Evolutionary conservation across 768 basidiomycete species (phyloP).

Genomic region (Macrolepiota albuminosa): DNA sequence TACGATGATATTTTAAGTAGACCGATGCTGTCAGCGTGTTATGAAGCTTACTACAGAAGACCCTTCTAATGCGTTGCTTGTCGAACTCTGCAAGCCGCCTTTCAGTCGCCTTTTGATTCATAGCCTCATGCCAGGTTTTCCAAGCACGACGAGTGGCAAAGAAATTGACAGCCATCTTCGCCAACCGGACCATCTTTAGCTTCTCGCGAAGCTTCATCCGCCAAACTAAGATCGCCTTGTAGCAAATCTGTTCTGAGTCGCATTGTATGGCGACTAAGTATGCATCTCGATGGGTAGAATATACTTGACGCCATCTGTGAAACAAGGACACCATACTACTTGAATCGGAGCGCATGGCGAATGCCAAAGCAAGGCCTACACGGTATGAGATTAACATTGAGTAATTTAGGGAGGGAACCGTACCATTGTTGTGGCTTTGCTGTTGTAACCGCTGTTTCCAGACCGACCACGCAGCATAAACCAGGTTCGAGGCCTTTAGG

Average conservation of each 20-base stretch:
- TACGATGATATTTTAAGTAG: constrained; percentile 17
- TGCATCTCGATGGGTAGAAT: constrained; percentile 42
- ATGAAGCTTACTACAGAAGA: constrained; percentile 14
- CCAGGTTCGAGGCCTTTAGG: constrained; percentile 40
- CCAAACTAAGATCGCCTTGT: constrained; percentile 47
- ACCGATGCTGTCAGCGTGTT: neutral
- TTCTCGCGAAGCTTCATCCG: constrained; percentile 46
- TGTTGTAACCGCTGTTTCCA: constrained; percentile 47
- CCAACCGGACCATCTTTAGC: constrained; percentile 47
- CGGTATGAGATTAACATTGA: constrained; percentile 1
- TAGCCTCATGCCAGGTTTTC: constrained; percentile 41
- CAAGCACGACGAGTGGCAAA: constrained; percentile 45
- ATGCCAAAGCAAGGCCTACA: constrained; percentile 46
- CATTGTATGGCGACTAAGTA: constrained; percentile 45
- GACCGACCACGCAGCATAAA: constrained; percentile 39
- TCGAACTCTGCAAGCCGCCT: constrained; percentile 41
- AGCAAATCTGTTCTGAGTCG: constrained; percentile 35
- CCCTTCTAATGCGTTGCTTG: constrained; percentile 23
- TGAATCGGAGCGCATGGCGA: constrained; percentile 41
- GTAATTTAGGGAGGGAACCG: neutral
- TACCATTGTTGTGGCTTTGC: constrained; percentile 44
- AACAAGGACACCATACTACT: constrained; percentile 31
- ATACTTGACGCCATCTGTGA: constrained; percentile 40
- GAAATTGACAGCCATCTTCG: constrained; percentile 47
- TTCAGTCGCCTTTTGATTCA: constrained; percentile 40